phyloP scores from a whole-genome alignment of 257 asterid species.

The Coffea canephora region DNA sequence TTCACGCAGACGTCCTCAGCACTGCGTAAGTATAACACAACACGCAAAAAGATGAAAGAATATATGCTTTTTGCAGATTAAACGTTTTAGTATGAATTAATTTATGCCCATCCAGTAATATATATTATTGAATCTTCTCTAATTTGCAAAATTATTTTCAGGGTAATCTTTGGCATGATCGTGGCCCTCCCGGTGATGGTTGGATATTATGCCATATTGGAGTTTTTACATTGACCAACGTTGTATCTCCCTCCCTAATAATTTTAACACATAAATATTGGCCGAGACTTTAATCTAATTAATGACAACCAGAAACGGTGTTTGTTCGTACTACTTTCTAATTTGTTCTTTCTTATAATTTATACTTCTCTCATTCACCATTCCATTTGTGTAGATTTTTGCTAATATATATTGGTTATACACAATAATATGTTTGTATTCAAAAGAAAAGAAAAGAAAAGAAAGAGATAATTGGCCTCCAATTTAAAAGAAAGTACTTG shows the following conservation, averaged over 20 bases:
- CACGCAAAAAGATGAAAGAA: not conserved
- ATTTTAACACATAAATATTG: not conserved
- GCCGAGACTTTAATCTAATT: not conserved
- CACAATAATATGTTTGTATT: too few species aligned
- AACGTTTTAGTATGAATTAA: not conserved
- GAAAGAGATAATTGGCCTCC: too few species aligned
- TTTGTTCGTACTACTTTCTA: too few species aligned
- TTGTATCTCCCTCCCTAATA: not conserved
- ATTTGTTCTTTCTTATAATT: too few species aligned
- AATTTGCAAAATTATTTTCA: constrained; percentile 20
- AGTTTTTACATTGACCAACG: constrained; percentile 32
- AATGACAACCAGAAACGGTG: too few species aligned
- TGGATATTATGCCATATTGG: constrained; percentile 50
- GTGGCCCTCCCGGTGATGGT: constrained; percentile 58
- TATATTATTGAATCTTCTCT: not conserved
- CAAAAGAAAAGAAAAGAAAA: too few species aligned
- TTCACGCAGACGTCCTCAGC: constrained; percentile 66
- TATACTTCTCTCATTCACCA: too few species aligned
- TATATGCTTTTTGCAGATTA: not conserved
- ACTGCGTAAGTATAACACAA: constrained; percentile 43
- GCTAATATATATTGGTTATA: too few species aligned
- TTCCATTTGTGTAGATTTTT: too few species aligned
- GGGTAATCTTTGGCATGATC: constrained; percentile 65
- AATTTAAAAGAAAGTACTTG: too few species aligned
- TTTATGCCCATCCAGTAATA: not conserved